Conservation (phyloP, 2,329 filamentous ascomycete species). For the Chaetomium sp. region DNA sequence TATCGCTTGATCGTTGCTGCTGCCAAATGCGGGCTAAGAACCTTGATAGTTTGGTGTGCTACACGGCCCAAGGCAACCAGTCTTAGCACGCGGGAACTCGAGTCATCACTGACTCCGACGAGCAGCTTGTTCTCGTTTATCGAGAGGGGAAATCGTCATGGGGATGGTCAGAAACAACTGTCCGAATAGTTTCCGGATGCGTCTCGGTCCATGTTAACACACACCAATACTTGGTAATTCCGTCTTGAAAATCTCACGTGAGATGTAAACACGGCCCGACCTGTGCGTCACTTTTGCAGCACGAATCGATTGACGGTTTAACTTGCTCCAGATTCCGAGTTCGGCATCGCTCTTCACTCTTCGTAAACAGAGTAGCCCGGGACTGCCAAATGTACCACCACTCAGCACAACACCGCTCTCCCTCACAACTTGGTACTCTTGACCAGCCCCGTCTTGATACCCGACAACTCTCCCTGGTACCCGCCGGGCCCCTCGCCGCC, state of each 20-base stretch:
- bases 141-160: not conserved
- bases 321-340: not conserved
- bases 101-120: not conserved
- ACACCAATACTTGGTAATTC: not conserved
- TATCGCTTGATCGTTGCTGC: not conserved
- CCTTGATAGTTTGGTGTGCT: not conserved
- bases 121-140: not conserved
- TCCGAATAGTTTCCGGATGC: no score
- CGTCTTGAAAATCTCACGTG: not conserved
- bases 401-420: not conserved
- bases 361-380: not conserved
- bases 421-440: constrained; percentile 84
- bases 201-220: no score
- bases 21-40: not conserved
- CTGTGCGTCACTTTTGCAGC: not conserved
- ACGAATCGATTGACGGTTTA: not conserved
- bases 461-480: constrained; percentile 88
- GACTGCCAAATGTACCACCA: not conserved
- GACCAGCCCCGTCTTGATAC: constrained; percentile 91
- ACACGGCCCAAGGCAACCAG: not conserved
- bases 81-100: not conserved
- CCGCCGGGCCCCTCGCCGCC: constrained; percentile 81
- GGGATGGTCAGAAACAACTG: not conserved
- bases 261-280: not conserved
- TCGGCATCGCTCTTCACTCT: not conserved